A percentile compares a stretch with the other conserved stretches of the same genome.
Conservation (phyloP, 345 rosid species). For the Erucastrum elatum region DNA sequence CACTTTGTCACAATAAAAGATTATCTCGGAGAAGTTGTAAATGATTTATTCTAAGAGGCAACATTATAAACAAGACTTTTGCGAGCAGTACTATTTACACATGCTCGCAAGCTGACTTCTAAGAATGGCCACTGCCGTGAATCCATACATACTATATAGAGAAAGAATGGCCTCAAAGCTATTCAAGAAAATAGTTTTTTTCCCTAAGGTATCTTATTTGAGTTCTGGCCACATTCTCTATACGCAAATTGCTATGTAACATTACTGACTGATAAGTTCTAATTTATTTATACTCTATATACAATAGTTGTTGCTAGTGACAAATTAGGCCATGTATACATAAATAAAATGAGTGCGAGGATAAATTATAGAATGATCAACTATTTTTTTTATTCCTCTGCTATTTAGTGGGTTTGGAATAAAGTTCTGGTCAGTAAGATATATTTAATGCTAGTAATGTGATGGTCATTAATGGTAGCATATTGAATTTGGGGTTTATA, state of each 20-base stretch:
- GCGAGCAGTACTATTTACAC: not conserved
- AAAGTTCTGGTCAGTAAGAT: constrained; percentile 24
- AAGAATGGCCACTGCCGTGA: not conserved
- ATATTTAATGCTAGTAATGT: constrained; percentile 2
- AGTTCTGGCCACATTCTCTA: not conserved
- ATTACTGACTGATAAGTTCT: not conserved
- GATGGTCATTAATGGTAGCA: constrained; percentile 15
- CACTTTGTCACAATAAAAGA: not conserved
- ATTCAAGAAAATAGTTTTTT: not conserved
- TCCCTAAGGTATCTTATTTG: not conserved
- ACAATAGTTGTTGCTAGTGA: not conserved
- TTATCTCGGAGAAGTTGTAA: not conserved
- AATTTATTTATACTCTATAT: not conserved
- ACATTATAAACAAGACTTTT: not conserved
- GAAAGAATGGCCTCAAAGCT: not conserved
- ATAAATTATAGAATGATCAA: not conserved
- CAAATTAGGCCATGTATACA: not conserved
- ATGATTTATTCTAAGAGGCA: not conserved
- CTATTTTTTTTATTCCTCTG: constrained; percentile 8
- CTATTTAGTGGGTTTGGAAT: constrained; percentile 21
- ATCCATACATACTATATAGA: not conserved
- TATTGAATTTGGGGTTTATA: constrained; percentile 19
- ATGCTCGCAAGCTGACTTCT: not conserved
- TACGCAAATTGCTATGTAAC: not conserved
- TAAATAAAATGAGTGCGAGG: not conserved